A percentile compares a stretch with the other conserved stretches of the same genome.
Conservation (phyloP, 2,329 filamentous ascomycete species). For the Trichoderma aggressivum region DNA sequence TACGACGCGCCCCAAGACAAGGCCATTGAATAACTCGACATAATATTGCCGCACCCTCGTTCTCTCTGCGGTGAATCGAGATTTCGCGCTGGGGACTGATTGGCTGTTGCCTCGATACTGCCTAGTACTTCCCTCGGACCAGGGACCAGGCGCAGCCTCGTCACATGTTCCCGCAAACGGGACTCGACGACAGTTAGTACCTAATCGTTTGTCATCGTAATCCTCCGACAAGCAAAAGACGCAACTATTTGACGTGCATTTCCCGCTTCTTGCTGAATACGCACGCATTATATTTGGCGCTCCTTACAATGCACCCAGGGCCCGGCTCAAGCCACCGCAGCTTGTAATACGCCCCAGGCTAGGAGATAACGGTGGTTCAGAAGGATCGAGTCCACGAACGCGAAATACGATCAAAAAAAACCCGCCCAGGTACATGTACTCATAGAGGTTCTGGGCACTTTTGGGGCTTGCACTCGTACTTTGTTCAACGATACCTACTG, state of each 20-base stretch:
- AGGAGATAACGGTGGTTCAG: conserved; percentile 4
- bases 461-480: neutral
- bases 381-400: neutral
- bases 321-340: neutral
- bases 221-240: neutral
- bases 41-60: neutral
- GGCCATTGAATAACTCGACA: neutral
- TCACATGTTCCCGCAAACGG: neutral
- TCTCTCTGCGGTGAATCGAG: neutral
- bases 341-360: neutral
- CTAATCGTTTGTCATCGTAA: neutral
- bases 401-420: neutral
- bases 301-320: neutral
- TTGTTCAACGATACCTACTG: neutral
- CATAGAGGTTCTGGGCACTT: neutral
- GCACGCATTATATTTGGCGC: neutral
- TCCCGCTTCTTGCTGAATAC: neutral
- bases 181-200: neutral
- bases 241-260: neutral
- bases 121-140: neutral
- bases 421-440: too few species aligned
- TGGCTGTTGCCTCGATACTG: neutral
- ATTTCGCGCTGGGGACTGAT: neutral
- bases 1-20: neutral
- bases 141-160: neutral